Evolutionary conservation across 2,329 filamentous ascomycete genomes (phyloP).

Genomic region (Aspergillus sp.): DNA sequence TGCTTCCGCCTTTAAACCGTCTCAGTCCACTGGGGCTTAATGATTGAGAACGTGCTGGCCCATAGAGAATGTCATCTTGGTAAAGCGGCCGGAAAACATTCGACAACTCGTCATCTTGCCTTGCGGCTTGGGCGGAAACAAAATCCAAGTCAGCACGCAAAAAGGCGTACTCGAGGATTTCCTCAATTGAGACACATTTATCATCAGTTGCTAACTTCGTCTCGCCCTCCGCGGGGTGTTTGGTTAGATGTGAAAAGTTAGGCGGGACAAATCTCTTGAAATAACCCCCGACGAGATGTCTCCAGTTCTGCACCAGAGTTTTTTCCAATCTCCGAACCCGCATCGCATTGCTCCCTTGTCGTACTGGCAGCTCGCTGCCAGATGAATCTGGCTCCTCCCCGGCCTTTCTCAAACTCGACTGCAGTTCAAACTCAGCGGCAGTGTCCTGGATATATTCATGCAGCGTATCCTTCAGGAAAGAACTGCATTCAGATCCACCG

Average conservation of each 20-base stretch:
- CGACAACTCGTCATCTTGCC: slow-evolving; percentile 70
- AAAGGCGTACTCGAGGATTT: slow-evolving; percentile 84
- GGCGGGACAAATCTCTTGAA: slow-evolving; percentile 86
- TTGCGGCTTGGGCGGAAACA: slow-evolving; percentile 81
- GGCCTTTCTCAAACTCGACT: slow-evolving; percentile 66
- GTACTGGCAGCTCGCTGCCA: slow-evolving; percentile 45
- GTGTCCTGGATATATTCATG: slow-evolving; percentile 88
- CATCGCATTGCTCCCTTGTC: slow-evolving; percentile 55
- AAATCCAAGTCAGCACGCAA: slow-evolving; percentile 94
- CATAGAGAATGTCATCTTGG: slow-evolving; percentile 76
- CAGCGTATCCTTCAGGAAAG: slow-evolving; percentile 78
- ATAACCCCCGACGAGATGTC: slow-evolving; percentile 84
- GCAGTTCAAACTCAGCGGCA: slow-evolving; percentile 71
- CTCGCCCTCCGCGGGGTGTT: slow-evolving; percentile 28
- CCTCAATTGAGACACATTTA: slow-evolving; percentile 45
- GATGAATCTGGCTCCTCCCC: slow-evolving; percentile 16
- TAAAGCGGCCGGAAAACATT: slow-evolving; percentile 77
- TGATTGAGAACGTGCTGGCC: slow-evolving; percentile 50
- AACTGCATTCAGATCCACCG: slow-evolving; percentile 83
- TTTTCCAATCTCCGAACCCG: slow-evolving; percentile 69
- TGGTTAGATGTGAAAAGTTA: slow-evolving; percentile 61
- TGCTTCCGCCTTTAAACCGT: slow-evolving; percentile 91
- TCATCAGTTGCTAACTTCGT: slow-evolving; percentile 27
- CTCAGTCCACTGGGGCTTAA: slow-evolving; percentile 66
- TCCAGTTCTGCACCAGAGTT: slow-evolving; percentile 73